Percentiles rank a stretch among this genome's conserved stretches.
Evolutionary conservation across 495 filamentous ascomycete genomes (phyloP).

Genomic region (Schizothecium vesticola): DNA sequence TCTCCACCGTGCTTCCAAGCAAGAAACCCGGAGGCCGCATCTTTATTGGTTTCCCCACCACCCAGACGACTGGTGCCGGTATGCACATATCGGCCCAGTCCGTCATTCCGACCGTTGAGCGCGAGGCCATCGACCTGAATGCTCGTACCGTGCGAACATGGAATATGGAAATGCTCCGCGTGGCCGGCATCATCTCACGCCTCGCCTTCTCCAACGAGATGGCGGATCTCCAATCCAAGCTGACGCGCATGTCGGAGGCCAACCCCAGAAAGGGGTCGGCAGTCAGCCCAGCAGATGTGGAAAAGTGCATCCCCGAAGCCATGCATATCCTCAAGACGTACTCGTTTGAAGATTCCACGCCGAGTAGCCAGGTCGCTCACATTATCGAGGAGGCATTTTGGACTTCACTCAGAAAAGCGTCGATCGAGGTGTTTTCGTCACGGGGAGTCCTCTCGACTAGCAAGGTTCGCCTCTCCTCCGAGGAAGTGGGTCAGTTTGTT

Average conservation of each 20-base stretch:
- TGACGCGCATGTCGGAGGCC: conserved; percentile 39
- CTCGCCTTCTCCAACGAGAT: conserved; percentile 85
- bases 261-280: conserved; percentile 42
- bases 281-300: conserved; percentile 51
- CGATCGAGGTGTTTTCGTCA: conserved; percentile 83
- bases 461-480: conserved; percentile 70
- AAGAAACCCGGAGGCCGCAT: conserved; percentile 73
- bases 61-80: conserved; percentile 89
- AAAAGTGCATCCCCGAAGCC: conserved; percentile 67
- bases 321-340: conserved; percentile 77
- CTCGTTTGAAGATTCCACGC: conserved; percentile 81
- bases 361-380: conserved; percentile 69
- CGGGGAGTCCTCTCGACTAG: conserved; percentile 74
- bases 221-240: conserved; percentile 59
- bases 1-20: conserved; percentile 82
- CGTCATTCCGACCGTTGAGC: conserved; percentile 96
- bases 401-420: conserved; percentile 73
- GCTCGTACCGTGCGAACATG: conserved; percentile 88
- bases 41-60: conserved; percentile 97
- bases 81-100: conserved; percentile 98
- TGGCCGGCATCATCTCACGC: conserved; percentile 82
- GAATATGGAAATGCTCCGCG: conserved; percentile 93
- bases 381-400: conserved; percentile 92
- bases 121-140: conserved; percentile 94
- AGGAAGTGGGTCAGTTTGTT: conserved; percentile 78